Evolutionary conservation across 441 rosid genomes (phyloP).

Genomic region (Erodium texanum): DNA sequence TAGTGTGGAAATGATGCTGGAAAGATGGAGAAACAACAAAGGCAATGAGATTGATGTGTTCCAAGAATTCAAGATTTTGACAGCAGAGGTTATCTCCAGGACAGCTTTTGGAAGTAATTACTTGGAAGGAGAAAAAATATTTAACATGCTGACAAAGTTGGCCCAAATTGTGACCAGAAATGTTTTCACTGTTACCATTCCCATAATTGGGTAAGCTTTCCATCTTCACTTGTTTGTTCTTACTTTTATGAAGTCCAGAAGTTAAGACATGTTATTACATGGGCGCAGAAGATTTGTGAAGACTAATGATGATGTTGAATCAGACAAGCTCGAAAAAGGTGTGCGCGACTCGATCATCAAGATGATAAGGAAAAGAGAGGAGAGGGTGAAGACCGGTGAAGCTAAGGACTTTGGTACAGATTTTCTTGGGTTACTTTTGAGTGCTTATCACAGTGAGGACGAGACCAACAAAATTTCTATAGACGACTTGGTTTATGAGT

Average conservation of each 20-base stretch:
- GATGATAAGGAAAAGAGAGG: constrained; percentile 21
- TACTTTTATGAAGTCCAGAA: too few relatives aligned
- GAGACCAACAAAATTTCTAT: constrained; percentile 19
- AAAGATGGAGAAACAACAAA: not conserved
- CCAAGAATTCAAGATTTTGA: not conserved
- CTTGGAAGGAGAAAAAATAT: not conserved
- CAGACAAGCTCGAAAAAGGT: not conserved
- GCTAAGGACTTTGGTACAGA: constrained; percentile 27
- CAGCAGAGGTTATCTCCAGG: not conserved
- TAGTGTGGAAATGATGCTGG: not conserved
- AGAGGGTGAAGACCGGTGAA: constrained; percentile 16
- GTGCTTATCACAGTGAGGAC: constrained; percentile 22
- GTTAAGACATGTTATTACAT: not conserved
- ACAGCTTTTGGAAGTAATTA: not conserved
- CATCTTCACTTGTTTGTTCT: not conserved
- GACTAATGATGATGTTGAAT: not conserved
- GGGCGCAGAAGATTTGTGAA: not conserved
- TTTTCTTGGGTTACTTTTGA: constrained; percentile 34
- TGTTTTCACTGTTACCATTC: not conserved
- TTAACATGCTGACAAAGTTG: not conserved
- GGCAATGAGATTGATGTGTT: not conserved
- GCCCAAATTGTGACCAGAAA: not conserved
- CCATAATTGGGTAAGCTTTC: not conserved
- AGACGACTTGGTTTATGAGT: constrained; percentile 31
- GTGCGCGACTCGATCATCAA: not conserved